phyloP scores from a whole-genome alignment of 345 rosid species.

The Ceriops decandra region DNA sequence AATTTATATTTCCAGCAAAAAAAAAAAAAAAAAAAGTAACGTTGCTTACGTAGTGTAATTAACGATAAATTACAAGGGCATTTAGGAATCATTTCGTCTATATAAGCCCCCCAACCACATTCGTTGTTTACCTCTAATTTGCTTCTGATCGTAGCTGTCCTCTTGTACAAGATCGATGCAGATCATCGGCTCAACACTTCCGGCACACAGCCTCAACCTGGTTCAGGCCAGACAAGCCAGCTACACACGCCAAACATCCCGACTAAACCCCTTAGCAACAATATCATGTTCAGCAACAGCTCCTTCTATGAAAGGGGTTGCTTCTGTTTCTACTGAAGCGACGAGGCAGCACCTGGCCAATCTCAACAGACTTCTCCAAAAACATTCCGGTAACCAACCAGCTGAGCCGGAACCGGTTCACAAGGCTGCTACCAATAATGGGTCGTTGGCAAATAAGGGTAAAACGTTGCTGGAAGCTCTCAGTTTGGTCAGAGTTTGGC shows the following conservation, averaged over 20 bases:
- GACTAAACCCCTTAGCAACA: conserved; percentile 37
- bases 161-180: conserved; percentile 34
- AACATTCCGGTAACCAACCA: conserved; percentile 18
- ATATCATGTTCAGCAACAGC: background rate
- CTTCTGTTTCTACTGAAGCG: conserved; percentile 20
- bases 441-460: conserved; percentile 19
- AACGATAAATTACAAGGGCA: background rate
- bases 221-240: conserved; percentile 42
- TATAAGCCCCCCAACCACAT: background rate
- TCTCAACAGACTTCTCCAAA: conserved; percentile 60
- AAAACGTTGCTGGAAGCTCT: conserved; percentile 45
- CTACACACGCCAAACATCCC: conserved; percentile 49
- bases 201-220: conserved; percentile 40
- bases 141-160: background rate
- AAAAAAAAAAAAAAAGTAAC: background rate
- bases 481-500: conserved; percentile 65
- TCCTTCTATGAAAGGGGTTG: background rate
- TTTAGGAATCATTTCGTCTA: background rate
- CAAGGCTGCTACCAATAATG: conserved; percentile 7
- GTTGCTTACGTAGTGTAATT: background rate
- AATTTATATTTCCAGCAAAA: background rate
- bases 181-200: conserved; percentile 41
- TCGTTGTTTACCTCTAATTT: background rate
- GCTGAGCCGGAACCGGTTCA: background rate
- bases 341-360: conserved; percentile 47